Conservation (phyloP, 371 early-diverging fungal genomes). For the Umbelopsis sp. region DNA sequence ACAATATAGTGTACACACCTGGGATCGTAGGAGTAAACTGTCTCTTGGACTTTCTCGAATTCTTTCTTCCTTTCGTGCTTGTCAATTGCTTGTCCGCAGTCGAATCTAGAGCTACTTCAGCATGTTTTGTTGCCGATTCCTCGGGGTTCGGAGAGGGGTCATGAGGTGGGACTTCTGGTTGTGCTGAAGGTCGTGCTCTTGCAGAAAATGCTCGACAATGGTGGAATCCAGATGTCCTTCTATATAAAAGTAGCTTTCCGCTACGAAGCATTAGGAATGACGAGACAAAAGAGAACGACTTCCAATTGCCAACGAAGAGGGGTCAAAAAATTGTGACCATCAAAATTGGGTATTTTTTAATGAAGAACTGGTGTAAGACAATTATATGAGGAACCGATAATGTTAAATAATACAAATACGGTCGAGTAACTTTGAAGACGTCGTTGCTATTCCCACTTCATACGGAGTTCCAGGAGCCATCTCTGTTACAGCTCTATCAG, state of each 20-base stretch:
- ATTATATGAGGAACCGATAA: too few species aligned
- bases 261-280: slow-evolving; percentile 10
- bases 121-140: background rate
- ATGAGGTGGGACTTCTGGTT: slow-evolving; percentile 1
- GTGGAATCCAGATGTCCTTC: background rate
- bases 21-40: slow-evolving; percentile 1
- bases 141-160: slow-evolving; percentile 8
- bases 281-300: too few species aligned
- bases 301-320: too few species aligned
- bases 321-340: too few species aligned
- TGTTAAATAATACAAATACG: too few species aligned
- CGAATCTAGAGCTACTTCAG: background rate
- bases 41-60: background rate
- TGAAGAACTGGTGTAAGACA: too few species aligned
- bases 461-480: too few species aligned
- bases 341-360: too few species aligned
- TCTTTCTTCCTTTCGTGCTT: background rate
- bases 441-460: too few species aligned
- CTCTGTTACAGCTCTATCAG: too few species aligned
- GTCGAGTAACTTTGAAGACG: too few species aligned
- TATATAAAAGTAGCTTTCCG: background rate
- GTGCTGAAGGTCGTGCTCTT: background rate
- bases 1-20: background rate
- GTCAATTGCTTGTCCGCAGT: slow-evolving; percentile 1
- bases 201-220: background rate